phyloP scores from a whole-genome alignment of 2,329 filamentous ascomycete species.

The Epichloe gansuensis region DNA sequence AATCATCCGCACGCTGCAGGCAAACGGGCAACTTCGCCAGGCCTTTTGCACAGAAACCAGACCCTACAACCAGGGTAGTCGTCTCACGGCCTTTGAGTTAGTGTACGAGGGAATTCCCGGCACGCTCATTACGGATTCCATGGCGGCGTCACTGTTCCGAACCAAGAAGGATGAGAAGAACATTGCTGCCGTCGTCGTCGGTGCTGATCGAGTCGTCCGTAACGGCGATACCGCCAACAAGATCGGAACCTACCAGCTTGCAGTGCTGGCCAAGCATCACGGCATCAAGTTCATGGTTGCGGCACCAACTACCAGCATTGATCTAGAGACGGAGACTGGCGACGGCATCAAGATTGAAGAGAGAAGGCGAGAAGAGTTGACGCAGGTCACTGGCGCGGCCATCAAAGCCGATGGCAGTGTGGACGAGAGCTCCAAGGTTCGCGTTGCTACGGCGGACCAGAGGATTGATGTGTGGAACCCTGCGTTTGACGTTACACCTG shows the following conservation, averaged over 20 bases:
- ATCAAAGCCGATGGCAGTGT: constrained; percentile 51
- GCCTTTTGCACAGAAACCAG: constrained; percentile 95
- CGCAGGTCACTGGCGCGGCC: constrained; percentile 67
- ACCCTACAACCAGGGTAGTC: constrained; percentile 94
- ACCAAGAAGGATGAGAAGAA: constrained; percentile 49
- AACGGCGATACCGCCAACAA: constrained; percentile 99
- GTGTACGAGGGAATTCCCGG: constrained; percentile 85
- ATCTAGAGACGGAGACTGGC: constrained; percentile 67
- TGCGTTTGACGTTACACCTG: constrained; percentile 89
- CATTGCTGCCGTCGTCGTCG: constrained; percentile 81
- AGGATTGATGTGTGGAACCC: constrained; percentile 90
- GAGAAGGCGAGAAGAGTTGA: constrained; percentile 69
- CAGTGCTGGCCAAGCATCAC: constrained; percentile 80
- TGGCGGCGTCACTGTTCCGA: constrained; percentile 77
- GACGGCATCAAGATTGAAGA: constrained; percentile 83
- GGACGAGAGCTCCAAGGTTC: constrained; percentile 49
- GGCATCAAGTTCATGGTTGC: constrained; percentile 91
- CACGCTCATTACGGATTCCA: constrained; percentile 89
- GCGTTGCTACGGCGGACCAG: constrained; percentile 67
- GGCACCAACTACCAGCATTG: constrained; percentile 87
- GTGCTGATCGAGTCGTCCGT: constrained; percentile 85
- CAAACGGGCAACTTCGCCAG: constrained; percentile 54
- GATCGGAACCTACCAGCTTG: constrained; percentile 87
- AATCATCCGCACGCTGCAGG: constrained; percentile 75
- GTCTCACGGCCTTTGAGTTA: constrained; percentile 92